These are phyloP conservation scores for Amanita subjunquillea DNA, from an alignment of 768 basidiomycete species.

Conservation along the genomic window DNA sequence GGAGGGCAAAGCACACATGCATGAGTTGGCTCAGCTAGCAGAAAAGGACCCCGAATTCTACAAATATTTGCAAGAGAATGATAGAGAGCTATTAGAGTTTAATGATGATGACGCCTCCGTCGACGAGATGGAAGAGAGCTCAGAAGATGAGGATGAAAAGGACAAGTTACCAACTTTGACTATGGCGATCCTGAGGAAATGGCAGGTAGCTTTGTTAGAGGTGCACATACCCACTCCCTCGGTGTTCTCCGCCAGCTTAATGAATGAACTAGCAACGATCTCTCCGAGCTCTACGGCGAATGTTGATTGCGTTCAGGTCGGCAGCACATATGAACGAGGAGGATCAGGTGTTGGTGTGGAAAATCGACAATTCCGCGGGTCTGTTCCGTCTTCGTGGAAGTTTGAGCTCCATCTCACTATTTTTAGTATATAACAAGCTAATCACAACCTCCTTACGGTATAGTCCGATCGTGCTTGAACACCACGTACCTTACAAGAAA, in stretches of 20 bases:
- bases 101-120: slow-evolving; percentile 30
- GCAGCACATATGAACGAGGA: slow-evolving; percentile 89
- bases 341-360: slow-evolving; percentile 69
- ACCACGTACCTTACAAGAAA: slow-evolving; percentile 84
- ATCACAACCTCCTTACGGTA: slow-evolving; percentile 80
- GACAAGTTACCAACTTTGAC: slow-evolving; percentile 53
- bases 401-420: slow-evolving; percentile 2
- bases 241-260: background rate
- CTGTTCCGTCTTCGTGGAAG: background rate
- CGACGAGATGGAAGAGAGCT: slow-evolving; percentile 7
- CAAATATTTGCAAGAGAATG: slow-evolving; percentile 96
- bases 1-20: slow-evolving; percentile 64
- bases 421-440: slow-evolving; percentile 87
- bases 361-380: slow-evolving; percentile 77
- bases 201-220: slow-evolving; percentile 87
- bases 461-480: slow-evolving; percentile 79
- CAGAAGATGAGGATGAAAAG: slow-evolving; percentile 22
- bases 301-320: slow-evolving; percentile 84
- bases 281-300: slow-evolving; percentile 69
- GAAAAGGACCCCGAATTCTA: slow-evolving; percentile 99
- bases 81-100: slow-evolving; percentile 84
- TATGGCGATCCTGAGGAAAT: slow-evolving; percentile 56
- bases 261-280: slow-evolving; percentile 59
- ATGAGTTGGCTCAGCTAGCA: slow-evolving; percentile 79
- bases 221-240: slow-evolving; percentile 25